Conservation (phyloP, 192 early-diverging fungal species). For the Podochytrium sp. region DNA sequence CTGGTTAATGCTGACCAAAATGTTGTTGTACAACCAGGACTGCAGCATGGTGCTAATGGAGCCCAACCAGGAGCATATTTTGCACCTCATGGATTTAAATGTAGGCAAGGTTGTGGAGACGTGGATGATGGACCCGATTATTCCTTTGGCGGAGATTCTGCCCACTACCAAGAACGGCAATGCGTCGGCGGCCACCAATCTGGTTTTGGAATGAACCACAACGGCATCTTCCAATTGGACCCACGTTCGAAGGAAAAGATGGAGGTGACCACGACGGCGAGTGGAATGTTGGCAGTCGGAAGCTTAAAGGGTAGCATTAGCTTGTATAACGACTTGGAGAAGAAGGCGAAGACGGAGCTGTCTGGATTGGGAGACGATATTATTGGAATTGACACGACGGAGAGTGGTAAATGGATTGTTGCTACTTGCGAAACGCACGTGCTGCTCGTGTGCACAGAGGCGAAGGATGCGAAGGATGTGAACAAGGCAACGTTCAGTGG, state of each 20-base stretch:
- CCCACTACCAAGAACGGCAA: constrained; percentile 79
- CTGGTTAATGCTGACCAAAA: constrained; percentile 76
- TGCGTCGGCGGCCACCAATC: constrained; percentile 70
- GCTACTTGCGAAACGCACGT: constrained; percentile 89
- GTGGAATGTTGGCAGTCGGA: constrained; percentile 82
- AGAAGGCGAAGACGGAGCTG: constrained; percentile 83
- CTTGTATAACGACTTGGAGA: constrained; percentile 76
- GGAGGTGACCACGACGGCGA: constrained; percentile 76
- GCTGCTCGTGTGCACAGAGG: constrained; percentile 77
- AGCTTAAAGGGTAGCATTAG: constrained; percentile 87
- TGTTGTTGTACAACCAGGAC: constrained; percentile 89
- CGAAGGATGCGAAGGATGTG: constrained; percentile 42
- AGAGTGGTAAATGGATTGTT: constrained; percentile 81
- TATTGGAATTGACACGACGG: constrained; percentile 87
- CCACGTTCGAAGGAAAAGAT: constrained; percentile 79
- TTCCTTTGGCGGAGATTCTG: constrained; percentile 68
- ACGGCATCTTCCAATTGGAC: constrained; percentile 86
- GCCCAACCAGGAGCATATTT: constrained; percentile 65
- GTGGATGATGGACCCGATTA: constrained; percentile 81
- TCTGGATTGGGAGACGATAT: constrained; percentile 89
- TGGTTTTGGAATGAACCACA: constrained; percentile 85
- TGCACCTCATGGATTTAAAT: constrained; percentile 92
- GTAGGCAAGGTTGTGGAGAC: constrained; percentile 91
- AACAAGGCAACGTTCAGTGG: constrained; percentile 15
- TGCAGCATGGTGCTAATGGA: constrained; percentile 78